phyloP scores from a whole-genome alignment of 139 green algal genomes.

The Asterochloris sp. region DNA sequence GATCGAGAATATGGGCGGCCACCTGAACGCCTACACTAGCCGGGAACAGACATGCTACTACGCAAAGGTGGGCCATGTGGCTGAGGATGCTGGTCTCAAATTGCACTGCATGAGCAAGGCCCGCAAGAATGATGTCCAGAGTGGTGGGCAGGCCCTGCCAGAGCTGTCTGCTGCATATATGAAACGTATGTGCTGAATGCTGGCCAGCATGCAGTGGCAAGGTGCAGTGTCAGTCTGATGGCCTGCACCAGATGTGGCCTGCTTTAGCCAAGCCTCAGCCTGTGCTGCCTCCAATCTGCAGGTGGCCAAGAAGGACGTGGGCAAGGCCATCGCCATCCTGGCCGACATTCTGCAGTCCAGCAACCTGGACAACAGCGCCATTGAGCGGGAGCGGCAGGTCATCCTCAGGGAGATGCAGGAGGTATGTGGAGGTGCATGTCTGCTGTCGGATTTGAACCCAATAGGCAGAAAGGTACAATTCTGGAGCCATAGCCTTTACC shows the following conservation, averaged over 20 bases:
- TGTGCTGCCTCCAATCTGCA: too few species aligned
- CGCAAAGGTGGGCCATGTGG: constrained; percentile 58
- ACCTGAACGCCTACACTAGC: constrained; percentile 98
- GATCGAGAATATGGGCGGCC: constrained; percentile 97
- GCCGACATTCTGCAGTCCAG: constrained; percentile 97
- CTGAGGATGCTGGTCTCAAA: constrained; percentile 29
- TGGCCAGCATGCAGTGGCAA: too few species aligned
- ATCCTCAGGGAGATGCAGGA: constrained; percentile 98
- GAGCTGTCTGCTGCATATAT: too few species aligned
- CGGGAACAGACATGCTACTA: constrained; percentile 97
- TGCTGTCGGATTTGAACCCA: too few species aligned
- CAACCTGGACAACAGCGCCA: constrained; percentile 76
- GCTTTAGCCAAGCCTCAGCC: too few species aligned
- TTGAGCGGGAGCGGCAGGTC: constrained; percentile 90
- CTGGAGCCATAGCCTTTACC: too few species aligned
- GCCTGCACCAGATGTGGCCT: too few species aligned
- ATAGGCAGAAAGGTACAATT: too few species aligned
- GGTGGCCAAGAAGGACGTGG: constrained; percentile 75
- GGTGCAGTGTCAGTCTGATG: too few species aligned
- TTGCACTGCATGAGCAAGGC: too few species aligned
- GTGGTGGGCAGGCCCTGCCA: too few species aligned
- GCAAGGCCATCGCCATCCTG: constrained; percentile 90
- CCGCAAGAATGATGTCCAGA: background rate
- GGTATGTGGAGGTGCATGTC: constrained; percentile 31
- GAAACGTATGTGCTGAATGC: too few species aligned